Conservation (phyloP, 2,329 filamentous ascomycete genomes). For the Pseudogymnoascus sp. region DNA sequence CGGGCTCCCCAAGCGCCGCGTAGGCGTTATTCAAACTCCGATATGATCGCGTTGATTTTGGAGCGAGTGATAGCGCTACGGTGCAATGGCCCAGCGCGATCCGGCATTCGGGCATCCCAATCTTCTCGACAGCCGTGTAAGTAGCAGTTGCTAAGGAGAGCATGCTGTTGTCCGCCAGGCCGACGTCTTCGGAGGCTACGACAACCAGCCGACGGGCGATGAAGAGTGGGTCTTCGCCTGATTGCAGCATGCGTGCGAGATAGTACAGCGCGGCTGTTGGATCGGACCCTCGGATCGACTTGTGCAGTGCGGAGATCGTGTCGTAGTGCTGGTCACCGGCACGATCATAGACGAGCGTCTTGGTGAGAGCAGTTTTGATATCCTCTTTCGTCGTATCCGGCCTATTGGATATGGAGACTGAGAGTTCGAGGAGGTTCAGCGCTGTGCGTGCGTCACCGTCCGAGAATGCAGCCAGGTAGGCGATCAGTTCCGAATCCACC, state of each 20-base stretch:
- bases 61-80: constrained; percentile 69
- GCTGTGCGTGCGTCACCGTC: constrained; percentile 91
- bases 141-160: constrained; percentile 76
- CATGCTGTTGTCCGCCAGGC: constrained; percentile 77
- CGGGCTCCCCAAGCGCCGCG: constrained; percentile 71
- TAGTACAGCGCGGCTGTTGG: constrained; percentile 89
- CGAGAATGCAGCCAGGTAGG: constrained; percentile 75
- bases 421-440: constrained; percentile 83
- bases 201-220: constrained; percentile 90
- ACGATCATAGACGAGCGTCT: constrained; percentile 89
- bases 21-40: constrained; percentile 73
- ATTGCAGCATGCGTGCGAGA: constrained; percentile 88
- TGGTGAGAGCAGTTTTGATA: constrained; percentile 76
- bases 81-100: constrained; percentile 86
- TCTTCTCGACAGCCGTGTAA: constrained; percentile 81
- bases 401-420: constrained; percentile 64
- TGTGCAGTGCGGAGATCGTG: constrained; percentile 94
- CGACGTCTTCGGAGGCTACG: constrained; percentile 89
- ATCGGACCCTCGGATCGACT: constrained; percentile 81
- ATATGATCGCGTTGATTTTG: constrained; percentile 83
- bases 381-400: constrained; percentile 60
- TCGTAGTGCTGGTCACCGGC: constrained; percentile 97
- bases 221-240: constrained; percentile 87
- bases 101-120: constrained; percentile 89
- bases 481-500: constrained; percentile 67